Conservation (phyloP, 768 basidiomycete genomes). For the Lyophyllum shimeji region DNA sequence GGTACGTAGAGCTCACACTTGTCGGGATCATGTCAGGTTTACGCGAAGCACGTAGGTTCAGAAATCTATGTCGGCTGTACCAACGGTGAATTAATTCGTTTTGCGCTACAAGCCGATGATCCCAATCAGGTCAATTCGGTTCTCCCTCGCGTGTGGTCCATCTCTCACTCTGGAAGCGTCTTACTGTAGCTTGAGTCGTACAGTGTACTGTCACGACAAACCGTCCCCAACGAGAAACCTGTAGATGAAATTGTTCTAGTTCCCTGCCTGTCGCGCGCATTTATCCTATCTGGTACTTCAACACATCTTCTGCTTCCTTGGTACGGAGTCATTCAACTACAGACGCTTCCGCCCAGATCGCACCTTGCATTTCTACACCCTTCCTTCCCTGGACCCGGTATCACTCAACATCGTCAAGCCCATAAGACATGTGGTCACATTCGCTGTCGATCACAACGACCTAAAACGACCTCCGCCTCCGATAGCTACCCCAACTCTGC, state of each 20-base stretch:
- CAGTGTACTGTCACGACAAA: constrained; percentile 65
- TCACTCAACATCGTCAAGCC: constrained; percentile 63
- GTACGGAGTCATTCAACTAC: constrained; percentile 12
- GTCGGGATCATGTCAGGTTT: no score
- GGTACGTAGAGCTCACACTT: constrained; percentile 37
- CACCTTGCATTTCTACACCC: constrained; percentile 73
- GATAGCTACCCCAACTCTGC: constrained; percentile 33
- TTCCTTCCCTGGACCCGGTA: constrained; percentile 79
- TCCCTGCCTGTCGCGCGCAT: constrained; percentile 69
- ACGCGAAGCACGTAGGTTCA: constrained; percentile 66
- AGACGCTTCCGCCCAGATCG: constrained; percentile 38
- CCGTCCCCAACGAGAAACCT: constrained; percentile 63
- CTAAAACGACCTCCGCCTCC: constrained; percentile 48
- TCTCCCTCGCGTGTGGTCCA: not conserved
- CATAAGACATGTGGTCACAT: constrained; percentile 74
- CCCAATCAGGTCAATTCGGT: constrained; percentile 40
- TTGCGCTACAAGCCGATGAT: constrained; percentile 63
- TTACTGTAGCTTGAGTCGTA: constrained; percentile 65
- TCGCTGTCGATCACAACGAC: constrained; percentile 82
- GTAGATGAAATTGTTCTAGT: constrained; percentile 81
- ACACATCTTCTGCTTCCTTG: constrained; percentile 12
- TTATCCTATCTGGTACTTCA: constrained; percentile 72
- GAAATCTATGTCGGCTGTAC: constrained; percentile 88
- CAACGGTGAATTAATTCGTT: constrained; percentile 83
- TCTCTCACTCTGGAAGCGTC: constrained; percentile 2